These are phyloP conservation scores for Tilletia caries DNA, from an alignment of 1,284 basidiomycete genomes.

Conservation along the genomic window DNA sequence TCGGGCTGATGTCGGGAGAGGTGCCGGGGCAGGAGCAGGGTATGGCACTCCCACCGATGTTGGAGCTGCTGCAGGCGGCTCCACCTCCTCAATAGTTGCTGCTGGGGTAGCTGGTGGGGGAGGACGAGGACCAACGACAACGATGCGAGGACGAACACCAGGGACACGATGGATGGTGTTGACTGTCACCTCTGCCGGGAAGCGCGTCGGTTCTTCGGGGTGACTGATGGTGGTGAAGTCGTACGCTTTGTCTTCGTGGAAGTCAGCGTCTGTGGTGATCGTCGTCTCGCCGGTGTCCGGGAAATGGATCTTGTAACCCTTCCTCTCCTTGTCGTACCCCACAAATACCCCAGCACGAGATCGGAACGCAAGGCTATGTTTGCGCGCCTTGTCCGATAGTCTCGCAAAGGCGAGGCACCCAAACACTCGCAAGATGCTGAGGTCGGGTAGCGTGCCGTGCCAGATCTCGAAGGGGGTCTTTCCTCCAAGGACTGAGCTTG, in stretches of 20 bases:
- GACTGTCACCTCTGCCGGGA: too few species aligned
- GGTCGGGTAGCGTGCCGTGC: neutral
- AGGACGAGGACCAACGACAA: neutral
- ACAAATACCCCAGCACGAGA: neutral
- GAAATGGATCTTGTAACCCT: neutral
- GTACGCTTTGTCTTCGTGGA: neutral
- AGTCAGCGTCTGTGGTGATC: neutral
- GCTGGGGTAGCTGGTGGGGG: neutral
- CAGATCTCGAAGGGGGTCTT: conserved; percentile 6
- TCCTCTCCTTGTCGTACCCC: neutral
- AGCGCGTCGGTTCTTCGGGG: too few species aligned
- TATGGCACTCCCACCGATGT: neutral
- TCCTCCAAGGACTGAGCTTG: neutral
- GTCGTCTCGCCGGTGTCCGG: neutral
- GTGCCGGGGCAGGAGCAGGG: neutral
- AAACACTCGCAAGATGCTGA: neutral
- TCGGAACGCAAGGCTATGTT: neutral
- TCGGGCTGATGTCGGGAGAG: neutral
- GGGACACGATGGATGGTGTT: neutral
- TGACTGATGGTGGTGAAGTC: neutral
- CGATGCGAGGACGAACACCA: neutral
- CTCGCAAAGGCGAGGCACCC: neutral
- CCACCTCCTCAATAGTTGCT: neutral
- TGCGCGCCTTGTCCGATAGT: neutral
- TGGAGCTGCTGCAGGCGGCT: neutral